These are phyloP conservation scores for Draba incana DNA, from an alignment of 345 rosid species.

Conservation along the genomic window DNA sequence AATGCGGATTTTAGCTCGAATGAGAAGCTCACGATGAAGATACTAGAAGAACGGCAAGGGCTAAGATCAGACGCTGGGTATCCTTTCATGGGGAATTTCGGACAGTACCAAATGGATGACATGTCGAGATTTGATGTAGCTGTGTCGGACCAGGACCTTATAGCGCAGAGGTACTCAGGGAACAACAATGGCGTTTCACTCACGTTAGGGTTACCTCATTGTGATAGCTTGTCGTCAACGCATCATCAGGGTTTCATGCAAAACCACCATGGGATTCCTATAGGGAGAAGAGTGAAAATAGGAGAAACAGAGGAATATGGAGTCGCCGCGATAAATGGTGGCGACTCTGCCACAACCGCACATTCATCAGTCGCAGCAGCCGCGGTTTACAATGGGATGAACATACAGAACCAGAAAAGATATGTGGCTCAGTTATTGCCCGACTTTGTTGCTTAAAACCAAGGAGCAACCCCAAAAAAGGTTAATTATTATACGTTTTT, in stretches of 20 bases:
- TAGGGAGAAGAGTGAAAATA: slow-evolving; percentile 73
- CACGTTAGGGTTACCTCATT: slow-evolving; percentile 87
- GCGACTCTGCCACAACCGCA: slow-evolving; percentile 57
- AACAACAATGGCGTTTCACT: slow-evolving; percentile 85
- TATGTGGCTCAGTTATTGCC: slow-evolving; percentile 83
- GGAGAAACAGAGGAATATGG: slow-evolving; percentile 74
- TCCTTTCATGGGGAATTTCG: slow-evolving; percentile 83
- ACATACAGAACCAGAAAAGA: slow-evolving; percentile 84
- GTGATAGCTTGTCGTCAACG: slow-evolving; percentile 82
- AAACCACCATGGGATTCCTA: slow-evolving; percentile 66
- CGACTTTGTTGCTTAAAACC: slow-evolving; percentile 78
- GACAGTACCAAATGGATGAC: slow-evolving; percentile 88
- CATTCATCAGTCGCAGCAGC: slow-evolving; percentile 42
- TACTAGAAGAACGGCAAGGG: slow-evolving; percentile 59
- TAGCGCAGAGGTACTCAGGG: slow-evolving; percentile 63
- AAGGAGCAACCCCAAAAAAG: slow-evolving; percentile 7
- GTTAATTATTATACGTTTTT: slow-evolving; percentile 42
- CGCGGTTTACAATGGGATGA: slow-evolving; percentile 68
- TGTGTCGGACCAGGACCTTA: slow-evolving; percentile 64
- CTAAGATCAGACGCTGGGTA: slow-evolving; percentile 63
- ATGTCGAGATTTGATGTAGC: slow-evolving; percentile 67
- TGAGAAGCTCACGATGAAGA: slow-evolving; percentile 59
- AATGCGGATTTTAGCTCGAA: slow-evolving; percentile 43
- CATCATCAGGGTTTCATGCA: slow-evolving; percentile 77
- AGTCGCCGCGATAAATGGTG: slow-evolving; percentile 43